Evolutionary conservation across 495 filamentous ascomycete species (phyloP).

Genomic region (Trypethelium eluteriae): DNA sequence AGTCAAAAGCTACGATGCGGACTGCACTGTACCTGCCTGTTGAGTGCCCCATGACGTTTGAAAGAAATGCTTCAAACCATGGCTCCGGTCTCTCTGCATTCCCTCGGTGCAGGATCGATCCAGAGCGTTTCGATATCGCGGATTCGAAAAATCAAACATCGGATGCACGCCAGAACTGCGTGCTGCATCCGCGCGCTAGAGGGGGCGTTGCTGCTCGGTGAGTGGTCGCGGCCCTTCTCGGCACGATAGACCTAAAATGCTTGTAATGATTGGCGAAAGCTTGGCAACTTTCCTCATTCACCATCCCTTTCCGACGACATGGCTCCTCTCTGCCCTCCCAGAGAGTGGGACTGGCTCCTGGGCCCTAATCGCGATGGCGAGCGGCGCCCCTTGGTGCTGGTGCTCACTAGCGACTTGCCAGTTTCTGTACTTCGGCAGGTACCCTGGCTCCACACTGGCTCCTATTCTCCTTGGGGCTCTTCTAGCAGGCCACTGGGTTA

Average conservation of each 20-base stretch:
- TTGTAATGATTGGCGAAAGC: not conserved
- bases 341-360: not conserved
- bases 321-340: not conserved
- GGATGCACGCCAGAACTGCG: not conserved
- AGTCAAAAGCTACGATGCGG: not conserved
- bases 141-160: not conserved
- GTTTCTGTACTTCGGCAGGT: not conserved
- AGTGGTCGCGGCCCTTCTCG: not conserved
- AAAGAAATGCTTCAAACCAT: not conserved
- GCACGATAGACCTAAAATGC: not conserved
- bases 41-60: too few species aligned
- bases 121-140: slow-evolving; percentile 3
- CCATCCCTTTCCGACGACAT: not conserved
- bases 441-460: not conserved
- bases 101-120: not conserved
- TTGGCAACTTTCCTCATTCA: slow-evolving; percentile 10
- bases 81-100: not conserved
- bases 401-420: not conserved
- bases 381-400: not conserved
- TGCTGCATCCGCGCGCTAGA: not conserved
- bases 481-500: not conserved
- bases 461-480: not conserved
- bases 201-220: not conserved
- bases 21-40: not conserved
- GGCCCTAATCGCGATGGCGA: not conserved